phyloP scores from a whole-genome alignment of 2,329 filamentous ascomycete species.

The Trichoderma lentiforme region DNA sequence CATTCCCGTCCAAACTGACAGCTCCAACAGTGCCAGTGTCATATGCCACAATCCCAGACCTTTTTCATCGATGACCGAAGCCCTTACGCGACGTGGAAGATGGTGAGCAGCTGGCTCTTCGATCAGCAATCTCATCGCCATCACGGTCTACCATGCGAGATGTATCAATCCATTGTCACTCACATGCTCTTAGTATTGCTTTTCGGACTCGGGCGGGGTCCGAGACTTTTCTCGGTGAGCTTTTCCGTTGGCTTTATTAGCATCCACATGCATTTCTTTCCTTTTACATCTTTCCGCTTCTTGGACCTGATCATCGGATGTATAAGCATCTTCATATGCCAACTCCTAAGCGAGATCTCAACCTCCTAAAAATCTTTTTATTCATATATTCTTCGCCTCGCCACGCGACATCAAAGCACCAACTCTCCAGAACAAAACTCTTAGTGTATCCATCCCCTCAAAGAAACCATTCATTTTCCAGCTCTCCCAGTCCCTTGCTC shows the following conservation, averaged over 20 bases:
- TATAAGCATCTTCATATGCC: not conserved
- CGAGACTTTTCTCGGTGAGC: not conserved
- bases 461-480: not conserved
- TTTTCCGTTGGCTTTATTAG: not conserved
- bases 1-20: not conserved
- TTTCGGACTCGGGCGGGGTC: not conserved
- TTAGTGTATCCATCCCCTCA: not conserved
- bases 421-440: not conserved
- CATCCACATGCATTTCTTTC: not conserved
- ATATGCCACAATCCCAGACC: not conserved
- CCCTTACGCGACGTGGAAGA: not conserved
- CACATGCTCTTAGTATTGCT: not conserved
- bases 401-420: not conserved
- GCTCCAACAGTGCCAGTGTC: not conserved
- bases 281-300: no score
- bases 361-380: not conserved
- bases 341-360: not conserved
- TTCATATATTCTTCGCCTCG: not conserved
- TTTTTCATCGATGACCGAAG: not conserved
- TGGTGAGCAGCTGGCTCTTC: not conserved
- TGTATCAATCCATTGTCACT: no score
- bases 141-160: not conserved
- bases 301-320: not conserved
- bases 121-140: not conserved
- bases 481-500: not conserved